Evolutionary conservation across 768 basidiomycete species (phyloP).

Genomic region (Podaxis sp.): DNA sequence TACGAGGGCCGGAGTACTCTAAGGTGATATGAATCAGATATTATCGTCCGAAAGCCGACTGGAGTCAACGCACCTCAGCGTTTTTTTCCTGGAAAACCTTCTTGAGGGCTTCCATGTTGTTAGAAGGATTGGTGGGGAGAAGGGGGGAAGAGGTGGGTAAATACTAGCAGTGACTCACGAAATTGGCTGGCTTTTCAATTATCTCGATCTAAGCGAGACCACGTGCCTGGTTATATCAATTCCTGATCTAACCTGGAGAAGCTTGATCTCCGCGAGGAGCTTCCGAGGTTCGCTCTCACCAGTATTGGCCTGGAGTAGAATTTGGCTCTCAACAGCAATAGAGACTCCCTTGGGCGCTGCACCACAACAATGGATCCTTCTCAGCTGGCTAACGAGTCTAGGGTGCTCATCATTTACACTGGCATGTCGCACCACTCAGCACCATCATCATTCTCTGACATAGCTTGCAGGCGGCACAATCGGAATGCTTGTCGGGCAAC

Average conservation of each 20-base stretch:
- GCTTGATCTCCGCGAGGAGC: constrained; percentile 5
- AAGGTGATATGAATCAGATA: constrained; percentile 1
- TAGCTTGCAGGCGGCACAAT: constrained; percentile 67
- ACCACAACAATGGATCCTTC: constrained; percentile 45
- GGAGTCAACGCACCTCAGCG: constrained; percentile 39
- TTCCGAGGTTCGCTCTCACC: constrained; percentile 5
- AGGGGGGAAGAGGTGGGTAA: constrained; percentile 20
- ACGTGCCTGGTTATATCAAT: neutral
- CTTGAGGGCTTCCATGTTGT: constrained; percentile 69
- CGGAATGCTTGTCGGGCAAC: constrained; percentile 78
- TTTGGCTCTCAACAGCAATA: neutral
- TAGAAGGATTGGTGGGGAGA: constrained; percentile 14
- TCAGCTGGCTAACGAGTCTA: constrained; percentile 61
- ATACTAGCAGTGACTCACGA: constrained; percentile 20
- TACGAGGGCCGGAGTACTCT: constrained; percentile 66
- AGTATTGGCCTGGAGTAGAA: neutral
- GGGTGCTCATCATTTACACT: constrained; percentile 87
- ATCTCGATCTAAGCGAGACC: constrained; percentile 14
- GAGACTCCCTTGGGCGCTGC: neutral
- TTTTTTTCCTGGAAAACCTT: constrained; percentile 70
- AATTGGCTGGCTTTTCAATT: constrained; percentile 21
- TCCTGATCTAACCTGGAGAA: neutral
- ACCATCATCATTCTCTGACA: constrained; percentile 7
- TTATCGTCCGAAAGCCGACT: neutral
- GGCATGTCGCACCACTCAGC: constrained; percentile 30